Evolutionary conservation across 73 alveolate genomes (phyloP).

Genomic region (Paramecium pentaurelia): DNA sequence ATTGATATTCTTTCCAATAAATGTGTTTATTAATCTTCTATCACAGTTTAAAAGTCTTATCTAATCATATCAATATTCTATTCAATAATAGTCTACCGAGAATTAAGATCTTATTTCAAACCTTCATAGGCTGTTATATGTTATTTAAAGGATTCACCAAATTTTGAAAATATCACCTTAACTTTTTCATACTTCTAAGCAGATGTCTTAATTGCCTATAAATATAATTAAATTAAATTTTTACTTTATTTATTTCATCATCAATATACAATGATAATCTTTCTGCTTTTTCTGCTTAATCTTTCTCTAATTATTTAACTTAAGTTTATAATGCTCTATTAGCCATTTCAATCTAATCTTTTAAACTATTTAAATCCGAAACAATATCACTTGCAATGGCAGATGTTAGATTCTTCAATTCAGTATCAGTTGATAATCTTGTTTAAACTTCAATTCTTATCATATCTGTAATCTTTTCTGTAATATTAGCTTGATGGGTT

Average conservation of each 20-base stretch:
- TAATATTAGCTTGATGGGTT: constrained; percentile 20
- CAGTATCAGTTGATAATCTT: constrained; percentile 43
- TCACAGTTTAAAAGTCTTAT: not conserved
- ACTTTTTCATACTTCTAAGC: constrained; percentile 43
- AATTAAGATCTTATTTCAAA: not conserved
- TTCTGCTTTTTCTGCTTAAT: constrained; percentile 37
- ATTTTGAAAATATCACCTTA: constrained; percentile 37
- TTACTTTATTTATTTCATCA: constrained; percentile 52
- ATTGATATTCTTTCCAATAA: constrained; percentile 26
- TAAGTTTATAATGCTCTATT: not conserved
- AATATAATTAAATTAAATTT: not conserved
- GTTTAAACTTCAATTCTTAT: constrained; percentile 53
- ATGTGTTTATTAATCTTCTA: constrained; percentile 1
- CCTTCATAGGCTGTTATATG: constrained; percentile 35
- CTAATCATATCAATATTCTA: constrained; percentile 27
- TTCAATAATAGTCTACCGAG: constrained; percentile 4
- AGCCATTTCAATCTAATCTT: constrained; percentile 36
- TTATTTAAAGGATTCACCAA: constrained; percentile 48
- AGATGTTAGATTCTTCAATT: constrained; percentile 48
- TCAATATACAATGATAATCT: constrained; percentile 23
- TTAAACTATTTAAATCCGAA: constrained; percentile 44
- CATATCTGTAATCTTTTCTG: constrained; percentile 58
- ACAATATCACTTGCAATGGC: constrained; percentile 58
- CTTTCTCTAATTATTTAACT: constrained; percentile 7
- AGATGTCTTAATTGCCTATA: not conserved